These are phyloP conservation scores for Lactarius deliciosus DNA, from an alignment of 768 basidiomycete genomes.

Conservation along the genomic window DNA sequence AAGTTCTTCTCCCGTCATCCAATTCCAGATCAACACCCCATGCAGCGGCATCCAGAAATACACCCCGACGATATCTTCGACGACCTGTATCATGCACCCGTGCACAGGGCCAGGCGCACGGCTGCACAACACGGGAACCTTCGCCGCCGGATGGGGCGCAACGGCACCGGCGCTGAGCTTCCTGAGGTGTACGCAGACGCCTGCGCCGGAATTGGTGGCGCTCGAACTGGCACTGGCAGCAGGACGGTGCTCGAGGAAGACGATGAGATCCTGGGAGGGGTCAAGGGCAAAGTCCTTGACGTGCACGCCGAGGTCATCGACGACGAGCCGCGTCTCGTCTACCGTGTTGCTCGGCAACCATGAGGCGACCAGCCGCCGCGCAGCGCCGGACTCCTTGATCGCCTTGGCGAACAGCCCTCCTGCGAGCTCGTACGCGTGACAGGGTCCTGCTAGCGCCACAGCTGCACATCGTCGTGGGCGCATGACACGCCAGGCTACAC, in stretches of 20 bases:
- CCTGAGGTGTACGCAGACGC: slow-evolving; percentile 43
- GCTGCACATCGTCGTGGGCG: slow-evolving; percentile 32
- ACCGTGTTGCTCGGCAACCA: slow-evolving; percentile 31
- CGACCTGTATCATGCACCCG: slow-evolving; percentile 49
- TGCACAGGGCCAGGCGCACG: slow-evolving; percentile 32
- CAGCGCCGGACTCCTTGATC: slow-evolving; percentile 24
- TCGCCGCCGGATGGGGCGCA: slow-evolving; percentile 44
- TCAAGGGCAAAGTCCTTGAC: slow-evolving; percentile 64
- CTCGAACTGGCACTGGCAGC: background rate
- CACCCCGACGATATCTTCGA: slow-evolving; percentile 52
- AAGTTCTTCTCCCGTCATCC: slow-evolving; percentile 45
- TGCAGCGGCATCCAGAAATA: slow-evolving; percentile 41
- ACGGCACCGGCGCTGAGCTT: slow-evolving; percentile 42
- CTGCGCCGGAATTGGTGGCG: background rate
- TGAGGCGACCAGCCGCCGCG: slow-evolving; percentile 31
- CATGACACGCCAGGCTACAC: slow-evolving; percentile 30
- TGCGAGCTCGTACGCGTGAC: slow-evolving; percentile 60
- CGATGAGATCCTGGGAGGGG: slow-evolving; percentile 59
- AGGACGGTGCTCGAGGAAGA: slow-evolving; percentile 37
- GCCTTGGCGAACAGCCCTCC: slow-evolving; percentile 50
- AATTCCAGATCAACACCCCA: slow-evolving; percentile 51
- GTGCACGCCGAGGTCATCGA: slow-evolving; percentile 41
- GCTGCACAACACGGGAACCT: slow-evolving; percentile 33
- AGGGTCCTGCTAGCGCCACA: slow-evolving; percentile 39
- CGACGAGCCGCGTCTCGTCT: slow-evolving; percentile 30